These are phyloP conservation scores for Litchi chinensis DNA, from an alignment of 345 rosid species.

Conservation along the genomic window DNA sequence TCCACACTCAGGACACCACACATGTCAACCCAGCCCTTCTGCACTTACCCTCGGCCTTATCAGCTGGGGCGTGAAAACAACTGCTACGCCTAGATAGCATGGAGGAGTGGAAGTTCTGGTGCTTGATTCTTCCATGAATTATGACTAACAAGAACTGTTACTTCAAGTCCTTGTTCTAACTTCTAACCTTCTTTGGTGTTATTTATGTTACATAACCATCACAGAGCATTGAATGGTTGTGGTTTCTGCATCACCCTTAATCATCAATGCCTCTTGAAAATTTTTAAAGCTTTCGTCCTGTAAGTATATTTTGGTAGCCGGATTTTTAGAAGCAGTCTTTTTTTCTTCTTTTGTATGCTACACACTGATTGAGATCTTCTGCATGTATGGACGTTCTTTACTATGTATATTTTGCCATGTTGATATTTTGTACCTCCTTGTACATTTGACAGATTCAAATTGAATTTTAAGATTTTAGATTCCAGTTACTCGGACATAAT, in stretches of 20 bases:
- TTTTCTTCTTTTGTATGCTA: conserved; percentile 21
- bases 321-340: background rate
- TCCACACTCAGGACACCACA: conserved; percentile 21
- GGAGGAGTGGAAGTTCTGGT: conserved; percentile 23
- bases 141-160: conserved; percentile 1
- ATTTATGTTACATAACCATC: background rate
- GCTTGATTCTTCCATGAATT: conserved; percentile 5
- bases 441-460: conserved; percentile 17
- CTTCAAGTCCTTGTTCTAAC: background rate
- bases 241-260: conserved; percentile 15
- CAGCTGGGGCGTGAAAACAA: conserved; percentile 9
- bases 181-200: background rate
- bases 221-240: background rate
- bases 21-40: conserved; percentile 20
- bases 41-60: background rate
- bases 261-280: conserved; percentile 11
- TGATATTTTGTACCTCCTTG: conserved; percentile 2
- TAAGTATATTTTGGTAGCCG: background rate
- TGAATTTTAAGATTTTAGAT: conserved; percentile 10
- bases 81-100: conserved; percentile 3
- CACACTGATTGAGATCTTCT: conserved; percentile 28
- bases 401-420: conserved; percentile 20
- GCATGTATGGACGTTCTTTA: conserved; percentile 23
- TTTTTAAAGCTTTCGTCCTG: background rate
- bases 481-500: background rate